These are phyloP conservation scores for Populus tomentosa DNA, from an alignment of 441 rosid species.

Conservation along the genomic window DNA sequence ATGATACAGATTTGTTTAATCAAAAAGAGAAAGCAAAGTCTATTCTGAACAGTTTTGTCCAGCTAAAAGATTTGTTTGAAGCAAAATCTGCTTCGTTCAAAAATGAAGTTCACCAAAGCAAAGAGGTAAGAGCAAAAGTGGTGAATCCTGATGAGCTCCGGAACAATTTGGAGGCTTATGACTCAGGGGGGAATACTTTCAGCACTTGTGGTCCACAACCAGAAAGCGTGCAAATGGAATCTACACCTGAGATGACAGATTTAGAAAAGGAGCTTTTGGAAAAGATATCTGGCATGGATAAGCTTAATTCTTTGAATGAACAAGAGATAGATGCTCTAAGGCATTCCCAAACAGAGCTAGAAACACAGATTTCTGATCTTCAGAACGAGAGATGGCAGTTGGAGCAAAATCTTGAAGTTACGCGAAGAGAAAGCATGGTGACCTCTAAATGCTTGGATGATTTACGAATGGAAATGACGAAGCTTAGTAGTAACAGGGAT, in stretches of 20 bases:
- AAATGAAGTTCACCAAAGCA: slow-evolving; percentile 13
- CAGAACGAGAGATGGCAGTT: slow-evolving; percentile 38
- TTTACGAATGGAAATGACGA: slow-evolving; percentile 7
- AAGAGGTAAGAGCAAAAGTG: slow-evolving; percentile 15
- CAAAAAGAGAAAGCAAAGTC: slow-evolving; percentile 36
- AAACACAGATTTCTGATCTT: slow-evolving; percentile 36
- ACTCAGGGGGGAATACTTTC: slow-evolving; percentile 15
- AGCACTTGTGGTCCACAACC: slow-evolving; percentile 13
- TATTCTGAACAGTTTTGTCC: slow-evolving; percentile 39
- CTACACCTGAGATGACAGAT: slow-evolving; percentile 23
- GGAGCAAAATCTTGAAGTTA: slow-evolving; percentile 37
- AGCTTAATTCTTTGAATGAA: slow-evolving; percentile 41
- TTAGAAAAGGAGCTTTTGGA: slow-evolving; percentile 25
- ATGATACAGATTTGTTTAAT: slow-evolving; percentile 17
- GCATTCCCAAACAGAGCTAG: slow-evolving; percentile 27
- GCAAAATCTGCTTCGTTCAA: slow-evolving; percentile 11
- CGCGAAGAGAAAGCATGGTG: slow-evolving; percentile 33
- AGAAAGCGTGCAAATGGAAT: slow-evolving; percentile 20
- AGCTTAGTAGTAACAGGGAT: slow-evolving; percentile 24
- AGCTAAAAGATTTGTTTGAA: slow-evolving; percentile 33
- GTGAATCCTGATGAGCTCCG: slow-evolving; percentile 10
- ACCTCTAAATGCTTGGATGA: slow-evolving; percentile 27
- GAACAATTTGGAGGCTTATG: slow-evolving; percentile 19
- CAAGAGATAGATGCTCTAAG: slow-evolving; percentile 38
- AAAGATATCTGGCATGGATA: slow-evolving; percentile 21